Percentiles rank a stretch among this genome's conserved stretches.
Evolutionary conservation across 2,329 filamentous ascomycete genomes (phyloP).

Genomic region (Cytospora piceicola): DNA sequence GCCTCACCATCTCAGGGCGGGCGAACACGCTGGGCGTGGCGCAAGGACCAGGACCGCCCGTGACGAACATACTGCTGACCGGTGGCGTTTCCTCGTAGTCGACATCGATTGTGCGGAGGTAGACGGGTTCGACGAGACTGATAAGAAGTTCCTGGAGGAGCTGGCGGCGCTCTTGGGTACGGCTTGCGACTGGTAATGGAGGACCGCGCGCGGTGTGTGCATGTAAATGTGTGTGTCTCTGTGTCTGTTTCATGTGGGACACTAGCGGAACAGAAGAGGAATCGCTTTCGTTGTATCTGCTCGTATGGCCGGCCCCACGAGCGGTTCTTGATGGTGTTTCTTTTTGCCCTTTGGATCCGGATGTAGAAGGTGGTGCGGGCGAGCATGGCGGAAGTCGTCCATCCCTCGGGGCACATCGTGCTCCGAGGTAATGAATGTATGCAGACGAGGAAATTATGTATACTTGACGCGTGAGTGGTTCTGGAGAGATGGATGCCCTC

Average conservation of each 20-base stretch:
- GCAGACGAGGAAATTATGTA: background rate
- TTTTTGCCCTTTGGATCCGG: too few relatives aligned
- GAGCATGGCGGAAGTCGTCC: background rate
- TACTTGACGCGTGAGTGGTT: background rate
- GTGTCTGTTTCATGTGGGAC: too few relatives aligned
- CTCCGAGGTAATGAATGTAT: background rate
- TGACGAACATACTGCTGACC: background rate
- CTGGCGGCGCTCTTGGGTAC: constrained; percentile 62
- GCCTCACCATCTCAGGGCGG: too few relatives aligned
- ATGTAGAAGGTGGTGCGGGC: too few relatives aligned
- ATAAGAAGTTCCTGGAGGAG: constrained; percentile 67
- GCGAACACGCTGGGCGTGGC: background rate
- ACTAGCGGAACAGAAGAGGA: too few relatives aligned
- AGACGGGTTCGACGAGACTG: constrained; percentile 70
- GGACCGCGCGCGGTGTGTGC: background rate
- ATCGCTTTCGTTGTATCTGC: too few relatives aligned
- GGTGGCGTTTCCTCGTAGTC: constrained; percentile 41
- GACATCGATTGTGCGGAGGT: constrained; percentile 75
- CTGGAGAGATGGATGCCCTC: background rate
- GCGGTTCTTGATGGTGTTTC: too few relatives aligned
- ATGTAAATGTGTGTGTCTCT: too few relatives aligned
- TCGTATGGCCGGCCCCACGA: too few relatives aligned
- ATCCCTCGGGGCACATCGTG: background rate
- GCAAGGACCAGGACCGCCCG: background rate
- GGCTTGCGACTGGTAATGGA: constrained; percentile 66